Evolutionary conservation across 108 stramenopile genomes (phyloP).

Genomic region (Skeletonema grethae): DNA sequence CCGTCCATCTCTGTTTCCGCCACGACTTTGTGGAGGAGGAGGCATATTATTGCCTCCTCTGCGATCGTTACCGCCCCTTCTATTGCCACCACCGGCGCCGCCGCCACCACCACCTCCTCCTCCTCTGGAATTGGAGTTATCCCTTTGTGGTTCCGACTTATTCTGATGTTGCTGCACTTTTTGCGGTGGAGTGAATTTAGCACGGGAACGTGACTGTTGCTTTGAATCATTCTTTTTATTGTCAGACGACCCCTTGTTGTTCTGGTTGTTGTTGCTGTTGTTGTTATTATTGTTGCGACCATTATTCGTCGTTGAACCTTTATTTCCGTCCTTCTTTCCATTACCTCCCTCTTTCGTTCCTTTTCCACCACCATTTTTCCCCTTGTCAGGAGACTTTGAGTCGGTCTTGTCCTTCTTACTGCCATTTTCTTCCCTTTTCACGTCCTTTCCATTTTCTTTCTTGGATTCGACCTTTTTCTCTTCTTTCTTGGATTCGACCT

Average conservation of each 20-base stretch:
- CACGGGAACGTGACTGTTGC: slow-evolving; percentile 4
- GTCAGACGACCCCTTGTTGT: slow-evolving; percentile 12
- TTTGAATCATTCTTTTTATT: slow-evolving; percentile 7
- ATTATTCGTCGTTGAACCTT: background rate
- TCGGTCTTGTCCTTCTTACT: slow-evolving; percentile 16
- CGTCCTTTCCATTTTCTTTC: background rate
- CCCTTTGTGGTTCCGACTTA: background rate
- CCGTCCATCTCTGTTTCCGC: slow-evolving; percentile 9
- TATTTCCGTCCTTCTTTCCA: slow-evolving; percentile 10
- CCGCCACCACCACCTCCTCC: slow-evolving; percentile 14
- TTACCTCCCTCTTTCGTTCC: slow-evolving; percentile 4
- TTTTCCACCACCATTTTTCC: slow-evolving; percentile 5
- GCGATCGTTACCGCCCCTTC: slow-evolving; percentile 10
- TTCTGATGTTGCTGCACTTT: slow-evolving; percentile 4
- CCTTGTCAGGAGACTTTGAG: background rate
- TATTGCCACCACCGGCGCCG: slow-evolving; percentile 1
- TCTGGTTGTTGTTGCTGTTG: slow-evolving; percentile 27
- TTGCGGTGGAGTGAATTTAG: slow-evolving; percentile 25
- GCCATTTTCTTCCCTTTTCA: background rate
- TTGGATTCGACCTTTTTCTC: slow-evolving; percentile 5
- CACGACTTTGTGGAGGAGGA: background rate
- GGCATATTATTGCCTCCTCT: slow-evolving; percentile 10
- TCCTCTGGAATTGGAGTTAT: slow-evolving; percentile 5
- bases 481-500: slow-evolving; percentile 23
- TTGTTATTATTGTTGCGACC: slow-evolving; percentile 9